Percentiles rank a stretch among this genome's conserved stretches.
Conservation (phyloP, 2,329 filamentous ascomycete species). For the Ceratocystiopsis sp. region DNA sequence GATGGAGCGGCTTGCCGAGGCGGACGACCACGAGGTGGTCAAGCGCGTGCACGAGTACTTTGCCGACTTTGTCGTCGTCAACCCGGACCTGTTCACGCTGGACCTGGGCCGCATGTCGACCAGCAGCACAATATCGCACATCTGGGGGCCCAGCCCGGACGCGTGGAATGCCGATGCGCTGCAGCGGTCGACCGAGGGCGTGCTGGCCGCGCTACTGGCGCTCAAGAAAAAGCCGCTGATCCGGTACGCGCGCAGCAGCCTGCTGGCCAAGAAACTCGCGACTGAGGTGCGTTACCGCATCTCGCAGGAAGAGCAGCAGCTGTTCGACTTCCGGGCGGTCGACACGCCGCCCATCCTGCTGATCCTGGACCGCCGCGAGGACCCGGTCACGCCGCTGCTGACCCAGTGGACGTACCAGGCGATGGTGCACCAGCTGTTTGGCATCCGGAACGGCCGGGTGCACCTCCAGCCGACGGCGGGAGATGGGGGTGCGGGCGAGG, state of each 20-base stretch:
- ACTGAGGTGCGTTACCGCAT: conserved; percentile 85
- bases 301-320: conserved; percentile 85
- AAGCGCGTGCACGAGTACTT: conserved; percentile 91
- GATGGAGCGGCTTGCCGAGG: conserved; percentile 82
- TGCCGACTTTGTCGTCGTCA: conserved; percentile 87
- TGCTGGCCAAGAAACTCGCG: conserved; percentile 80
- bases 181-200: conserved; percentile 70
- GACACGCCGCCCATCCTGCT: conserved; percentile 90
- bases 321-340: conserved; percentile 90
- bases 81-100: conserved; percentile 80
- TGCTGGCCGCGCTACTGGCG: conserved; percentile 68
- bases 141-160: conserved; percentile 73
- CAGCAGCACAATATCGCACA: conserved; percentile 29
- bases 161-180: conserved; percentile 82
- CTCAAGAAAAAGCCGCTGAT: conserved; percentile 96
- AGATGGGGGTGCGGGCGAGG: neutral
- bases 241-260: conserved; percentile 79
- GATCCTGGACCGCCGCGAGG: conserved; percentile 78
- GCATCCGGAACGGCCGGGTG: conserved; percentile 88
- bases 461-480: conserved; percentile 67
- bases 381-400: conserved; percentile 82
- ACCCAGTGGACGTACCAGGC: conserved; percentile 99
- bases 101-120: conserved; percentile 28
- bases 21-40: conserved; percentile 94
- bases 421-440: conserved; percentile 96